Evolutionary conservation across 2,329 filamentous ascomycete genomes (phyloP).

Genomic region (Grosmannia serpens): DNA sequence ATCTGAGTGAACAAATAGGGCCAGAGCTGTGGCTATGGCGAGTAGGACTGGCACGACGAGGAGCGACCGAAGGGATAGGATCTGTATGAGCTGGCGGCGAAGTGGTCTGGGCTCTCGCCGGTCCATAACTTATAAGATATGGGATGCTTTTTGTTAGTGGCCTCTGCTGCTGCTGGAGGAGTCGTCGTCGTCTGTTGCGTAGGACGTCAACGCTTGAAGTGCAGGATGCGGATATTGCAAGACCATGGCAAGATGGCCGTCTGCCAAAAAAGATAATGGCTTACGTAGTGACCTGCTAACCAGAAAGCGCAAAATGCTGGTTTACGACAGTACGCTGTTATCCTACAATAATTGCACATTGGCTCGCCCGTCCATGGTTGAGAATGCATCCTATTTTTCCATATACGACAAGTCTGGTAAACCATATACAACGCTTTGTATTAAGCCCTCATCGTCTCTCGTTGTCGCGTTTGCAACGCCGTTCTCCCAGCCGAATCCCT

Average conservation of each 20-base stretch:
- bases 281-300: no score
- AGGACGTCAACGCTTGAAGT: no score
- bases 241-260: no score
- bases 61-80: slow-evolving; percentile 31
- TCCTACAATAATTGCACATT: neutral
- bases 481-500: neutral
- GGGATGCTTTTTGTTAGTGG: neutral
- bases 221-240: no score
- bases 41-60: slow-evolving; percentile 39
- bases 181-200: no score
- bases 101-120: neutral
- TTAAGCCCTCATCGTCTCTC: slow-evolving; percentile 7
- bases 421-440: slow-evolving; percentile 13
- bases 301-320: no score
- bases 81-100: slow-evolving; percentile 7
- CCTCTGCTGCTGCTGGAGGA: neutral
- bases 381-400: slow-evolving; percentile 14
- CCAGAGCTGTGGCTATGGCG: slow-evolving; percentile 27
- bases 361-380: neutral
- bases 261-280: no score
- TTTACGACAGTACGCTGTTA: no score
- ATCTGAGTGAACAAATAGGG: slow-evolving; percentile 34
- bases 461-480: neutral
- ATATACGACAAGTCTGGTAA: slow-evolving; percentile 25
- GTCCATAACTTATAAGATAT: neutral